Conservation (phyloP, 257 asterid genomes). For the Solanum bukasovii region DNA sequence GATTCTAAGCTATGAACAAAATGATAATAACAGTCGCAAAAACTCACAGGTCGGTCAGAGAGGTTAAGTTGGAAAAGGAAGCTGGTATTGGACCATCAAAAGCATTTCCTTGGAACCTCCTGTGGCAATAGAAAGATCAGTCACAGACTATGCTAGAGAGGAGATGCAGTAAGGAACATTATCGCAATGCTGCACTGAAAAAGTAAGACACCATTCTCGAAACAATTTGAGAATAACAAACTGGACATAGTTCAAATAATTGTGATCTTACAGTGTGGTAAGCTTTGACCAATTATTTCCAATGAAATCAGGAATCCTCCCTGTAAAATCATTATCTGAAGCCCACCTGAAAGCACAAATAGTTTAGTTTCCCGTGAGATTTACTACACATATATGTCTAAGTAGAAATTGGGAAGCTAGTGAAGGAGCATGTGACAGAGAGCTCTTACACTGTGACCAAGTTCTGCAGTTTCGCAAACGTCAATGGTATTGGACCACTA, state of each 20-base stretch:
- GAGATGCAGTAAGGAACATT: not conserved
- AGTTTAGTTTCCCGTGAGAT: not conserved
- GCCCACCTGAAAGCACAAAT: constrained; percentile 40
- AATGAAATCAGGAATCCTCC: constrained; percentile 62
- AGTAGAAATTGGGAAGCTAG: not conserved
- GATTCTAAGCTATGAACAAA: not conserved
- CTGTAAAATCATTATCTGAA: constrained; percentile 51
- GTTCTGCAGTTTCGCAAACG: constrained; percentile 32
- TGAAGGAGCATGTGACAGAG: not conserved
- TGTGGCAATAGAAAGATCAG: constrained; percentile 7
- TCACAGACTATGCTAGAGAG: not conserved
- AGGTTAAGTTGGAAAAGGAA: constrained; percentile 50
- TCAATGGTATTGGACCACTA: constrained; percentile 40
- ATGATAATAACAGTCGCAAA: not conserved
- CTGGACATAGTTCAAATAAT: not conserved
- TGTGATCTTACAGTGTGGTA: constrained; percentile 34
- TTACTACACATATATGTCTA: not conserved
- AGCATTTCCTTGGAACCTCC: constrained; percentile 76
- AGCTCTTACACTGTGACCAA: constrained; percentile 33
- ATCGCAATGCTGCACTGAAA: not conserved
- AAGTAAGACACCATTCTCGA: not conserved
- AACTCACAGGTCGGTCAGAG: constrained; percentile 56
- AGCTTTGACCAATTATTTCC: constrained; percentile 56
- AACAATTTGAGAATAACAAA: not conserved
- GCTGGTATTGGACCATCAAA: constrained; percentile 65